Conservation (phyloP, 2,329 filamentous ascomycete genomes). For the Trichothecium sympodiale region DNA sequence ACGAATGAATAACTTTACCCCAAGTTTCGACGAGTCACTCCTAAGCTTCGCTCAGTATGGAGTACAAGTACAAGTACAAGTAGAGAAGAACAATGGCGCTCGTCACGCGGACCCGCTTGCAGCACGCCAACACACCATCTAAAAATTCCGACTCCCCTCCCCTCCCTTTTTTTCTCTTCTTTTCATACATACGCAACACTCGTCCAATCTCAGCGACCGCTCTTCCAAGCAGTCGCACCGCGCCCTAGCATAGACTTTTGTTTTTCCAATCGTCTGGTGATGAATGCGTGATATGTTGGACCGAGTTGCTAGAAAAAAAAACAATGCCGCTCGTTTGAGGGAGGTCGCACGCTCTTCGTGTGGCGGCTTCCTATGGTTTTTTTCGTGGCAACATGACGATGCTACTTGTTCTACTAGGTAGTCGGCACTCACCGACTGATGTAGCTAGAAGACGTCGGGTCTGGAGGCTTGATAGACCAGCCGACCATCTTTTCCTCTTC, state of each 20-base stretch:
- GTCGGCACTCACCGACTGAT: no score
- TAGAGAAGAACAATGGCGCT: no score
- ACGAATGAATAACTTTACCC: no score
- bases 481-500: background rate
- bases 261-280: background rate
- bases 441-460: no score
- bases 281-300: constrained; percentile 4
- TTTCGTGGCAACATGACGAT: constrained; percentile 29
- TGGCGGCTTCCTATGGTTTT: constrained; percentile 33
- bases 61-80: no score
- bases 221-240: background rate
- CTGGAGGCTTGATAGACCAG: no score
- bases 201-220: constrained; percentile 9
- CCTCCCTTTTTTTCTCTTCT: constrained; percentile 7
- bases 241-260: background rate
- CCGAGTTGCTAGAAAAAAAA: constrained; percentile 24
- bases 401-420: no score
- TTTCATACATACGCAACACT: constrained; percentile 19
- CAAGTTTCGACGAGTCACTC: no score
- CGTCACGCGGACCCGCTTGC: no score
- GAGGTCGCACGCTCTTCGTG: constrained; percentile 24
- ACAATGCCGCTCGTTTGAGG: constrained; percentile 30
- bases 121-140: no score
- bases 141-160: background rate
- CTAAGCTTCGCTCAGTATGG: no score